Conservation (phyloP, 805 yeast genomes). For the Alloascoidea africana region DNA sequence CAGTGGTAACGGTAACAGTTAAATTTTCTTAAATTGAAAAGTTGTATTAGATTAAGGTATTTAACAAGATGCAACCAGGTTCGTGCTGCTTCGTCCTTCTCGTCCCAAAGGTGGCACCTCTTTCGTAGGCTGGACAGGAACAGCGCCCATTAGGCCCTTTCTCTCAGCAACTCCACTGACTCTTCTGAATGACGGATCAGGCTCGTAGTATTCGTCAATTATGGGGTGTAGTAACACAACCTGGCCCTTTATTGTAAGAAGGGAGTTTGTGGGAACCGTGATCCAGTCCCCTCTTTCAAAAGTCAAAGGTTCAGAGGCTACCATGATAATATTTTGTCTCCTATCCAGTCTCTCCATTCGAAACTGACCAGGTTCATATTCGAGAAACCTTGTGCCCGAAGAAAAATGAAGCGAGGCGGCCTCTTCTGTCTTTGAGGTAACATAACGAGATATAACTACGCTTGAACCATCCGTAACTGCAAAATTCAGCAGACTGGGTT, state of each 20-base stretch:
- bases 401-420: conserved; percentile 94
- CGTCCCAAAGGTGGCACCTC: conserved; percentile 69
- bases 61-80: too few species aligned
- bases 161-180: conserved; percentile 73
- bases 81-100: conserved; percentile 55
- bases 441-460: conserved; percentile 77
- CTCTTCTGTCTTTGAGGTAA: conserved; percentile 80
- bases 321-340: conserved; percentile 90
- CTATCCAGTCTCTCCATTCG: conserved; percentile 89
- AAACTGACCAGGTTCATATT: conserved; percentile 82
- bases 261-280: conserved; percentile 86
- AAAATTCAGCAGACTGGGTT: conserved; percentile 80
- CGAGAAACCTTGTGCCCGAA: conserved; percentile 83
- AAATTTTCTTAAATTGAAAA: too few species aligned
- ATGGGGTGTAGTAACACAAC: conserved; percentile 88
- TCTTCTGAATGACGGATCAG: conserved; percentile 51
- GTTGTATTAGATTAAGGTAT: too few species aligned
- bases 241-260: conserved; percentile 67
- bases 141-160: conserved; percentile 87
- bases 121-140: conserved; percentile 46
- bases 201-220: conserved; percentile 65
- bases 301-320: conserved; percentile 92
- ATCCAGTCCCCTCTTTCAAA: conserved; percentile 98
- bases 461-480: conserved; percentile 90
- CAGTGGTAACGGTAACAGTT: background rate